These are phyloP conservation scores for Lactarius trivialis DNA, from an alignment of 768 basidiomycete genomes.

Conservation along the genomic window DNA sequence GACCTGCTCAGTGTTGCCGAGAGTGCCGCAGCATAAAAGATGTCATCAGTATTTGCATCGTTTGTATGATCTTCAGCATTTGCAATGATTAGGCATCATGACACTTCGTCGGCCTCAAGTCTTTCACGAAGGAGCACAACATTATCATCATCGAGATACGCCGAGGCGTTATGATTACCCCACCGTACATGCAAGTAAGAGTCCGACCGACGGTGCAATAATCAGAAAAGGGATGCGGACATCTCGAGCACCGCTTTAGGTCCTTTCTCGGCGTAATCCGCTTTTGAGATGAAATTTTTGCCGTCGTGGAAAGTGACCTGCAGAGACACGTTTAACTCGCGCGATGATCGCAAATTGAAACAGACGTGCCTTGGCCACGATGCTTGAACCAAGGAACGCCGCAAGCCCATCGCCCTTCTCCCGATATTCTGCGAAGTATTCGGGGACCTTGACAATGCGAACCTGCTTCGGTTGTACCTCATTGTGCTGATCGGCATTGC, in stretches of 20 bases:
- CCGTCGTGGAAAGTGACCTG: conserved; percentile 75
- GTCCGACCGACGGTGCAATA: not conserved
- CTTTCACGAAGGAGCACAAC: not conserved
- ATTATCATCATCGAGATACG: not conserved
- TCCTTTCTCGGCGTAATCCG: conserved; percentile 66
- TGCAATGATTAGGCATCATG: conserved; percentile 21
- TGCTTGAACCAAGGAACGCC: conserved; percentile 75
- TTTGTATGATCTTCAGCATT: conserved; percentile 22
- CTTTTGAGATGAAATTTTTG: conserved; percentile 71
- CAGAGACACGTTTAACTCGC: conserved; percentile 4
- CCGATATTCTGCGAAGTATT: conserved; percentile 87
- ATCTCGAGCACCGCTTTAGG: conserved; percentile 72
- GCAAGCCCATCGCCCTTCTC: conserved; percentile 79
- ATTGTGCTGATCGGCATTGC: conserved; percentile 53
- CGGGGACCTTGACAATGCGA: conserved; percentile 63
- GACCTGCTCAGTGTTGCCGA: conserved; percentile 88
- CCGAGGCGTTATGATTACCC: not conserved
- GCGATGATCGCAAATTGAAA: not conserved
- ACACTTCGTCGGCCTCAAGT: not conserved
- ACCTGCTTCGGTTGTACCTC: conserved; percentile 67
- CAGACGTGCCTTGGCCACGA: conserved; percentile 67
- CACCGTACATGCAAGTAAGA: not conserved
- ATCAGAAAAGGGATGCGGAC: conserved; percentile 63
- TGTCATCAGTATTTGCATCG: not conserved
- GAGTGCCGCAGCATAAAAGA: conserved; percentile 52